These are phyloP conservation scores for Nakazawaea ambrosiae DNA, from an alignment of 805 yeast species.

Conservation along the genomic window DNA sequence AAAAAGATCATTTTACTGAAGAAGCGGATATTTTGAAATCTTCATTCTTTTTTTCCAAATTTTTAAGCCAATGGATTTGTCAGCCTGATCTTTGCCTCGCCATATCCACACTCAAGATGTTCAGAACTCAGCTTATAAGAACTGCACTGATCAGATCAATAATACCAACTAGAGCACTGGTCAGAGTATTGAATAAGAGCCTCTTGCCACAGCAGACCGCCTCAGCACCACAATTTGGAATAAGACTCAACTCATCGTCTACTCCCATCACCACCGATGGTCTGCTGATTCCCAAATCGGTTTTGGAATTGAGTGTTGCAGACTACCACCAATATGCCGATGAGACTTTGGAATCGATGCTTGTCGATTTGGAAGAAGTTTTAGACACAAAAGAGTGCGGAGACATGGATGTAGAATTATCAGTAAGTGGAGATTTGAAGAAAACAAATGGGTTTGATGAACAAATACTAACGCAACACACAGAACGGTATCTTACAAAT, in stretches of 20 bases:
- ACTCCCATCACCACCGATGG: slow-evolving; percentile 40
- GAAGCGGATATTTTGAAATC: too few species aligned
- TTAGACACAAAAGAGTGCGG: slow-evolving; percentile 39
- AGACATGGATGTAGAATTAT: slow-evolving; percentile 65
- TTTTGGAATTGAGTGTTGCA: slow-evolving; percentile 36
- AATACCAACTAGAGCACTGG: too few species aligned
- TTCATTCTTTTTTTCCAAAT: too few species aligned
- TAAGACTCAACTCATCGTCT: neutral
- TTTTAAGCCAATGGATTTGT: too few species aligned
- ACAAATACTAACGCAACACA: neutral
- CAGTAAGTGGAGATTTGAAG: slow-evolving; percentile 27
- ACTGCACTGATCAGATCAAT: too few species aligned
- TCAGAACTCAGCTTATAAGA: too few species aligned
- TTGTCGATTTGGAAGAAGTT: slow-evolving; percentile 61
- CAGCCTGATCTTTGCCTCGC: too few species aligned
- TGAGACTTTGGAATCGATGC: slow-evolving; percentile 58
- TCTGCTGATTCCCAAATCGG: slow-evolving; percentile 40
- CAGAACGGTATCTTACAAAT: slow-evolving; percentile 72
- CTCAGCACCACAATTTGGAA: neutral
- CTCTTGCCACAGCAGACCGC: neutral
- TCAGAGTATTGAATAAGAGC: too few species aligned
- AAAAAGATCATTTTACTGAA: too few species aligned
- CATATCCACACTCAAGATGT: too few species aligned
- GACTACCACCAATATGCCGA: slow-evolving; percentile 64
- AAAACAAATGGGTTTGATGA: neutral